Percentiles rank a stretch among this genome's conserved stretches.
phyloP scores from a whole-genome alignment of 2,329 filamentous ascomycete genomes.

The Cordyceps tenuipes region DNA sequence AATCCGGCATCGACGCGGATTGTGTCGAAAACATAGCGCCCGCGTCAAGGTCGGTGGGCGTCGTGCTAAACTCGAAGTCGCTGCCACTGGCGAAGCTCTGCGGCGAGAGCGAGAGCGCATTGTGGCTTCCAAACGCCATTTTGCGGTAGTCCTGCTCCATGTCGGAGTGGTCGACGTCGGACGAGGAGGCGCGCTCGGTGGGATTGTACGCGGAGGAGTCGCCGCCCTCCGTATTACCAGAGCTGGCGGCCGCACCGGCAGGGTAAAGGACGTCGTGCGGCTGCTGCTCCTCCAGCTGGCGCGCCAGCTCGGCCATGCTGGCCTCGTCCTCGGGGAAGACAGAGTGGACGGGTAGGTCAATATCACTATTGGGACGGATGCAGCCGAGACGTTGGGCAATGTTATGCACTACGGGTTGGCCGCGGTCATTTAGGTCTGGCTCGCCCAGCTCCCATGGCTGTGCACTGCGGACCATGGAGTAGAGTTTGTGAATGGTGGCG shows the following conservation, averaged over 20 bases:
- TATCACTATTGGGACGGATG: conserved; percentile 53
- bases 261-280: conserved; percentile 30
- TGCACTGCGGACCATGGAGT: conserved; percentile 51
- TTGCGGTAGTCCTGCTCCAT: conserved; percentile 47
- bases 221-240: conserved; percentile 18
- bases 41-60: conserved; percentile 26
- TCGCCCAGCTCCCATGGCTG: conserved; percentile 56
- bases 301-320: conserved; percentile 47
- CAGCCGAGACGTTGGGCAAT: conserved; percentile 57
- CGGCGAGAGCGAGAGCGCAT: conserved; percentile 43
- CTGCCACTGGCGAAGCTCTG: conserved; percentile 38
- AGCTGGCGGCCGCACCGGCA: background rate
- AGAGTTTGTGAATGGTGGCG: conserved; percentile 57
- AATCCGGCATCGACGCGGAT: conserved; percentile 26
- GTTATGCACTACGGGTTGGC: conserved; percentile 56
- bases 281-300: conserved; percentile 42
- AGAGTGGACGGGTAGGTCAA: conserved; percentile 48
- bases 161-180: conserved; percentile 47
- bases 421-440: conserved; percentile 54
- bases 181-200: conserved; percentile 44
- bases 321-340: conserved; percentile 55
- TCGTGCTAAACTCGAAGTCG: conserved; percentile 30
- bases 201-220: conserved; percentile 27
- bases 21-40: conserved; percentile 27
- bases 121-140: conserved; percentile 35